These are phyloP conservation scores for Hirschfeldia incana DNA, from an alignment of 345 rosid species.

Conservation along the genomic window DNA sequence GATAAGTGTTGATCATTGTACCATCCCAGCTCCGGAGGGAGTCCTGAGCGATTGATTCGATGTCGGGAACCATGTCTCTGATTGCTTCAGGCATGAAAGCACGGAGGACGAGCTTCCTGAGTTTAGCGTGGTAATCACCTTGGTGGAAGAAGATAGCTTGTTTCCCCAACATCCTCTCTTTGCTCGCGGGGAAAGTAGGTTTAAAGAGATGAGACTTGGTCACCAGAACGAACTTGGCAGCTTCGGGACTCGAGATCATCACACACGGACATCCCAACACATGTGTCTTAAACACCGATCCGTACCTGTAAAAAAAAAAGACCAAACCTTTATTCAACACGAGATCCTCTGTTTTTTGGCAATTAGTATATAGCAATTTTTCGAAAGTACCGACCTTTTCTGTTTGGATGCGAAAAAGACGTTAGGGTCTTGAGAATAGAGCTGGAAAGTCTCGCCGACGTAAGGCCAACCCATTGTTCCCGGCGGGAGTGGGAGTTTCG, in stretches of 20 bases:
- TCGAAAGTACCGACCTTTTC: conserved; percentile 43
- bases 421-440: conserved; percentile 90
- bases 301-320: conserved; percentile 49
- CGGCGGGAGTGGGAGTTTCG: conserved; percentile 72
- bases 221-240: conserved; percentile 68
- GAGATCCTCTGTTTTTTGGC: neutral
- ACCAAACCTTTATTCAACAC: neutral
- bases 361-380: neutral
- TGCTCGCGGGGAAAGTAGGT: conserved; percentile 87
- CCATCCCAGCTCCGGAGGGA: conserved; percentile 56
- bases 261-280: conserved; percentile 86
- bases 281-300: conserved; percentile 78
- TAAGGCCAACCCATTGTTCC: conserved; percentile 88
- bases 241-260: conserved; percentile 85
- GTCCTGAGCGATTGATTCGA: conserved; percentile 56
- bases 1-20: conserved; percentile 57
- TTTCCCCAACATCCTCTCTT: conserved; percentile 85
- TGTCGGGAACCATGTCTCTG: conserved; percentile 47
- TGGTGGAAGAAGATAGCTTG: conserved; percentile 87
- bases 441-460: conserved; percentile 81
- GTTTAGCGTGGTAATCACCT: conserved; percentile 72
- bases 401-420: conserved; percentile 73
- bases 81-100: conserved; percentile 73
- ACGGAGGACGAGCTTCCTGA: conserved; percentile 79
- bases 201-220: conserved; percentile 75